Evolutionary conservation across 2,329 filamentous ascomycete species (phyloP), one percentile per base, ranked within the genome.

Genomic region (Fusarium irregulare): DNA sequence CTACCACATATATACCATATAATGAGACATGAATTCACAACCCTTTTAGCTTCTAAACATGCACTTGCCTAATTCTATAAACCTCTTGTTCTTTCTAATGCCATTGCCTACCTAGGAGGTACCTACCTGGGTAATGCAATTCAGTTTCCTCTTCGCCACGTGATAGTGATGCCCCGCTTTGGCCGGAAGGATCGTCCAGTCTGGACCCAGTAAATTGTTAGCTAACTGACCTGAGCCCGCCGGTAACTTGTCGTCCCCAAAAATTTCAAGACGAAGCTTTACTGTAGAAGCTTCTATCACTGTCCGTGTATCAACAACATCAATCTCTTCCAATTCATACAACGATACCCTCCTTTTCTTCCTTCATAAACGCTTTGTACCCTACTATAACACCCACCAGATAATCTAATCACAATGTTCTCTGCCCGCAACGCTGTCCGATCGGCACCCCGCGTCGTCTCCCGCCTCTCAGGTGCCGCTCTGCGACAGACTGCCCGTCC

Each of bases 351-450:
- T 37, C 27, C 11, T 8, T 40, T 50, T 21, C 25, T 54, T 27
- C 18, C 27, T 27, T 11, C 56, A 50, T 28, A 61, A 45, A 56
- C 60, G 18, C 11, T 11, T 16, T 34, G 14, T 14, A 9, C 28
- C 11, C 9, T 40, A 34, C n/a, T 34, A 32, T 25, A 53, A 27
- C 13, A 27, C 20, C 8, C 7, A 23, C 18, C 23, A 18, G 13
- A 34, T 64, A 60, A 60, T 70, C 14, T 56, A 59, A 60, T 57
- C 80, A 87, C 76, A 71, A 94, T 94, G 92, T 83, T 93, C 78
- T 91, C 91, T 72, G 83, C 93, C 72, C 87, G 91, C 79, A 83
- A 85, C 65, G 78, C 91, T 70, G 85, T 87, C 77, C 91, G 92
- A 78, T 87, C 89, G 51, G 87, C 89, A 78, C 91, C 92, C 74